Percentiles rank a stretch among this genome's conserved stretches.
phyloP scores from a whole-genome alignment of 2,329 filamentous ascomycete species.

The Neopestalotiopsis clavispora region DNA sequence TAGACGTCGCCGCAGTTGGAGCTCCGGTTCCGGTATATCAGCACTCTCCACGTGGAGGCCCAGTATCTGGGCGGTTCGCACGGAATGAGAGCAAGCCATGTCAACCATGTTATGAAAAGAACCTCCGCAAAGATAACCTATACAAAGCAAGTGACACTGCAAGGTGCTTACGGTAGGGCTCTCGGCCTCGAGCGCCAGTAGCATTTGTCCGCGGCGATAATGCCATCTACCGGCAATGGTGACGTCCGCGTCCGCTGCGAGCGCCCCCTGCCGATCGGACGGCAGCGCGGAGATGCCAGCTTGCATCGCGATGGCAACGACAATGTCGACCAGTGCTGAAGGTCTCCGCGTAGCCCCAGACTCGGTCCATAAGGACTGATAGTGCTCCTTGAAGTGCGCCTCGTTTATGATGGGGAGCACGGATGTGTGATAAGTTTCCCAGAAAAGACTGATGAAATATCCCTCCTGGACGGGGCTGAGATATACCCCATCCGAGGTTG shows the following conservation, averaged over 20 bases:
- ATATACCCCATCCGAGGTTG: background rate
- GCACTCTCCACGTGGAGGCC: conserved; percentile 22
- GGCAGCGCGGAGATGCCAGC: conserved; percentile 15
- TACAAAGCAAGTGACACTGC: conserved; percentile 24
- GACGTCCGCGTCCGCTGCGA: conserved; percentile 9
- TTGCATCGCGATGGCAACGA: conserved; percentile 24
- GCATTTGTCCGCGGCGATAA: conserved; percentile 21
- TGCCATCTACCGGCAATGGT: conserved; percentile 23
- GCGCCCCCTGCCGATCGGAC: background rate
- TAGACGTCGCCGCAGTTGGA: conserved; percentile 22
- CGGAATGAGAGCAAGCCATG: conserved; percentile 19
- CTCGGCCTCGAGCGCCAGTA: conserved; percentile 20
- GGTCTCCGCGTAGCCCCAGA: conserved; percentile 15
- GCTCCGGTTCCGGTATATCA: conserved; percentile 17
- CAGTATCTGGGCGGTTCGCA: conserved; percentile 22
- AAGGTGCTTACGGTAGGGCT: conserved; percentile 21
- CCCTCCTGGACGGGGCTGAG: conserved; percentile 21
- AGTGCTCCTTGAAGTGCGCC: conserved; percentile 20
- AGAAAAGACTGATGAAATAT: conserved; percentile 24
- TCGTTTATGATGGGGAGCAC: conserved; percentile 23
- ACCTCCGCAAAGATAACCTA: conserved; percentile 23
- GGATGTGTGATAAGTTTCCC: conserved; percentile 25
- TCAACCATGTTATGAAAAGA: conserved; percentile 22
- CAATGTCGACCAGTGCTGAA: conserved; percentile 24
- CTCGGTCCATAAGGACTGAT: conserved; percentile 16